These are phyloP conservation scores for Vitis hybrid DNA, from an alignment of 177 flowering plant species.

Conservation along the genomic window DNA sequence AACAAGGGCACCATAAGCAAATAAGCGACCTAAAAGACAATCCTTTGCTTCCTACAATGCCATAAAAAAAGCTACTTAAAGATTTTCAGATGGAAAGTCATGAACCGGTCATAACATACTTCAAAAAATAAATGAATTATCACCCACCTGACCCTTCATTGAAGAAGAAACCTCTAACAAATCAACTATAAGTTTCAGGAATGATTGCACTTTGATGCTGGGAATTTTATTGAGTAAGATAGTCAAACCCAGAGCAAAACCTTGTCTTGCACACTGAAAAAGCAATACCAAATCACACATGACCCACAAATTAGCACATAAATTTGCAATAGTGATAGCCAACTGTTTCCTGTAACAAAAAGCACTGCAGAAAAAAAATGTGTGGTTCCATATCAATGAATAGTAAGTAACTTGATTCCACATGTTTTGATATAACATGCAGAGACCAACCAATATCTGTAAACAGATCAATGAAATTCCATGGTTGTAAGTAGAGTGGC, in stretches of 20 bases:
- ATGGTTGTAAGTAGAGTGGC: no score
- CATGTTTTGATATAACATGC: no score
- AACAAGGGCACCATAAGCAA: slow-evolving; percentile 91
- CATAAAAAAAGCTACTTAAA: slow-evolving; percentile 14
- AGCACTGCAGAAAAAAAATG: not conserved
- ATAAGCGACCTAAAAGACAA: slow-evolving; percentile 82
- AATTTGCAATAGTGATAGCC: not conserved
- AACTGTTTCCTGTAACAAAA: not conserved
- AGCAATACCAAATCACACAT: slow-evolving; percentile 11
- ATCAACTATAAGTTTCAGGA: slow-evolving; percentile 68
- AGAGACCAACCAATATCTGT: no score
- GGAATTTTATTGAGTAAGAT: slow-evolving; percentile 42
- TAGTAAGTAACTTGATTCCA: no score
- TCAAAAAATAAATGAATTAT: not conserved
- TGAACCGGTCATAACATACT: slow-evolving; percentile 1
- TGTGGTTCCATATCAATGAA: no score
- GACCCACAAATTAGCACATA: not conserved
- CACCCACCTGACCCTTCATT: slow-evolving; percentile 89
- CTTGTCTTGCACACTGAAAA: slow-evolving; percentile 95
- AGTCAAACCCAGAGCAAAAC: slow-evolving; percentile 87
- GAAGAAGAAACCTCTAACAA: slow-evolving; percentile 83
- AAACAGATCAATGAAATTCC: no score
- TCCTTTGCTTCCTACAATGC: slow-evolving; percentile 74
- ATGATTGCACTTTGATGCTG: slow-evolving; percentile 53
- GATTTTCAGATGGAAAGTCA: not conserved